Conservation (phyloP, 1,139 yeast genomes). For the Candida labiduridarum region DNA sequence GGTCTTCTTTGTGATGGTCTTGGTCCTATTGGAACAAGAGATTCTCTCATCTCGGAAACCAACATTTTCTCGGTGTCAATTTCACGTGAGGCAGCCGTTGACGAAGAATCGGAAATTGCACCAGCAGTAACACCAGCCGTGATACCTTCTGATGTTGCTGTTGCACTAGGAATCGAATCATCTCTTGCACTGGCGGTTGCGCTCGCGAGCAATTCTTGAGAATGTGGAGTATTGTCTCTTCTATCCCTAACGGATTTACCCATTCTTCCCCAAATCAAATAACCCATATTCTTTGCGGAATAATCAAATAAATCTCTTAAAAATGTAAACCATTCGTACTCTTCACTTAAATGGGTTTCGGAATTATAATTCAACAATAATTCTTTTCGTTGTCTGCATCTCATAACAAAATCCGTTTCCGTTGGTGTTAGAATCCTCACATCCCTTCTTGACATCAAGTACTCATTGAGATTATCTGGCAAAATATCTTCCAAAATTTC, state of each 20-base stretch:
- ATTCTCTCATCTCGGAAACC: constrained; percentile 52
- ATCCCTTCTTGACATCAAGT: constrained; percentile 26
- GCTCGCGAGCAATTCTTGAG: constrained; percentile 24
- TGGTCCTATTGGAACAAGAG: constrained; percentile 42
- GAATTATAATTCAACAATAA: constrained; percentile 53
- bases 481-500: constrained; percentile 79
- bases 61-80: constrained; percentile 35
- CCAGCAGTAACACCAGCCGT: neutral
- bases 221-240: constrained; percentile 24
- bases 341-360: constrained; percentile 34
- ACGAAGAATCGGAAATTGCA: constrained; percentile 4
- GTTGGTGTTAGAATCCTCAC: constrained; percentile 55
- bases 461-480: constrained; percentile 63
- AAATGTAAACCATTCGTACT: constrained; percentile 36
- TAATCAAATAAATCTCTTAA: constrained; percentile 74
- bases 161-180: neutral
- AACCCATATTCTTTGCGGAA: constrained; percentile 72
- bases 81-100: neutral
- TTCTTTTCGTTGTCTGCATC: constrained; percentile 71
- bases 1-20: constrained; percentile 54
- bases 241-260: constrained; percentile 33
- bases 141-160: constrained; percentile 2
- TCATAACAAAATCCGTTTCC: constrained; percentile 67
- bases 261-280: constrained; percentile 69
- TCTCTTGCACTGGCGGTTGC: neutral